Percentiles rank a stretch among this genome's conserved stretches.
Evolutionary conservation across 2,329 filamentous ascomycete genomes (phyloP).

Genomic region (Grosmannia huntii): DNA sequence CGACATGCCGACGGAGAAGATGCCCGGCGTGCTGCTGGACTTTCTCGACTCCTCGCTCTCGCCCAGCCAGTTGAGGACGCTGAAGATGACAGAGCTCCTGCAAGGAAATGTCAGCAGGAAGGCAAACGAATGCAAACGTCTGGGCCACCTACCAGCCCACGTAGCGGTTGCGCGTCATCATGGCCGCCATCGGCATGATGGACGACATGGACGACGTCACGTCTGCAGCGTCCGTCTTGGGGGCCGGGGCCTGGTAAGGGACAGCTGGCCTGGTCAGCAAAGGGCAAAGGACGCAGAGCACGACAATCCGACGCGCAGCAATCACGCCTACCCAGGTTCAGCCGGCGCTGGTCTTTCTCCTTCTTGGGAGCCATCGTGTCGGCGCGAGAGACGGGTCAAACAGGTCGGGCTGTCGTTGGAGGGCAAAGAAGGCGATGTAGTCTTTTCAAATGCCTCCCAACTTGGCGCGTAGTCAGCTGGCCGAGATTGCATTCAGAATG

Average conservation of each 20-base stretch:
- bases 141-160: conserved; percentile 42
- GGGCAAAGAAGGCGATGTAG: background rate
- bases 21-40: conserved; percentile 49
- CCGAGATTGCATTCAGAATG: background rate
- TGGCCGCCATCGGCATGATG: conserved; percentile 89
- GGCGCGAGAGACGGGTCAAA: background rate
- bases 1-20: conserved; percentile 25
- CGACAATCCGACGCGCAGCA: too few relatives aligned
- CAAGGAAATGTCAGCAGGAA: background rate
- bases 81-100: conserved; percentile 62
- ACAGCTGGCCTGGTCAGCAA: conserved; percentile 49
- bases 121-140: background rate
- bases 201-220: conserved; percentile 59
- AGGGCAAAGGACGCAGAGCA: too few relatives aligned
- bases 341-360: conserved; percentile 11
- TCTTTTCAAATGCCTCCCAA: background rate
- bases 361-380: conserved; percentile 10
- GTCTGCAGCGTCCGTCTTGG: conserved; percentile 52
- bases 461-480: too few relatives aligned
- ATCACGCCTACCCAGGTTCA: conserved; percentile 12
- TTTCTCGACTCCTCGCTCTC: conserved; percentile 57
- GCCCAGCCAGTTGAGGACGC: conserved; percentile 64
- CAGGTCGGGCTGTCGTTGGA: background rate
- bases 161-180: conserved; percentile 84
- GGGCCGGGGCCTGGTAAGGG: conserved; percentile 67